Base-by-base conservation (phyloP, 1,139 yeast species). In the Geotrichum carabidarum region DNA sequence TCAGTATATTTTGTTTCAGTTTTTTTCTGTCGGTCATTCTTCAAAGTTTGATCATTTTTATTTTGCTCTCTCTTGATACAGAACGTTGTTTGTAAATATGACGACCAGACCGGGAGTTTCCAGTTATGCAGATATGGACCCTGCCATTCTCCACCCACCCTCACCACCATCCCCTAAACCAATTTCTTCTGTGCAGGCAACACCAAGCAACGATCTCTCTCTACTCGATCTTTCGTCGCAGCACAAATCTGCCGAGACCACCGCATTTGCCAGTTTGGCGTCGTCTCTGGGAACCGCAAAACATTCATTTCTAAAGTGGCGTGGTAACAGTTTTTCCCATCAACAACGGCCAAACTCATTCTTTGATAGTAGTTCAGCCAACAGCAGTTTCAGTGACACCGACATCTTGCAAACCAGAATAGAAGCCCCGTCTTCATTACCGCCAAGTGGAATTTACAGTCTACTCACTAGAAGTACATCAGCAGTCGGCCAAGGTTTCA, bases 81-180 rank as follows among this genome's bases (percentile, higher is more conserved):
- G 27, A 22, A 22, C 3, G 27, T 22, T 22, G 27, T 22, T 22
- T 22, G 27, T 22, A 22, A 22, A 3, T 22, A 22, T 22, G 27
- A 22, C 27, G 27, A 22, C 27, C 27, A 22, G 27, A 22, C 27
- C 27, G 27, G 27, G 27, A 22, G 27, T 22, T 22, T 22, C 27
- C 27, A 22, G 27, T 22, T 22, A 22, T 11, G 32, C 11, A 42
- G 45, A 17, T 18, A 11, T 11, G 18, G 14, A 12, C 36, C 14
- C 35, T 31, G 11, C 22, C 8, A 14, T n/a, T 32, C 22, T 44
- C 30, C 49, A 35, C 17, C 41, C 41, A 9, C 49, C 49, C 5
- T 45, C 49, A 8, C 49, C 49, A 17, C 42, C 49, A 8, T 18
- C 41, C 22, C 49, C 49, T n/a, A 45, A 45, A 36, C 49, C 49